Evolutionary conservation across 2,329 filamentous ascomycete species (phyloP).

Genomic region (Coniochaeta pulveracea): DNA sequence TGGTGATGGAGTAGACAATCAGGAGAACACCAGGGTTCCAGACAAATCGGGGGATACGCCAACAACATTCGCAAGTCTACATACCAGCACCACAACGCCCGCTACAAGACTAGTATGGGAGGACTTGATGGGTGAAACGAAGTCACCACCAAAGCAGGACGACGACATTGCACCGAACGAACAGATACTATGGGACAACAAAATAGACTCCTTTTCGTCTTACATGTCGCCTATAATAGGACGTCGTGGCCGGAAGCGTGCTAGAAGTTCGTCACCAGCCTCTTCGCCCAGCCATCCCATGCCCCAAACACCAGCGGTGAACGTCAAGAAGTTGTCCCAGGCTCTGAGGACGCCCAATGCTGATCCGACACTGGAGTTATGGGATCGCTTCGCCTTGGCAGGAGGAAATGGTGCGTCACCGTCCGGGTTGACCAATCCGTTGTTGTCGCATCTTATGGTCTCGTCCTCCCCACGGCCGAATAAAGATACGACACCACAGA

Average conservation of each 20-base stretch:
- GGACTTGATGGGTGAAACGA: slow-evolving; percentile 40
- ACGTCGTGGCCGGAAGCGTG: slow-evolving; percentile 51
- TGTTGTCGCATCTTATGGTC: slow-evolving; percentile 53
- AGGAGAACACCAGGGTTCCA: no score
- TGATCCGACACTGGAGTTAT: slow-evolving; percentile 64
- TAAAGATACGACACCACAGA: slow-evolving; percentile 26
- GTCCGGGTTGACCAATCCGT: slow-evolving; percentile 39
- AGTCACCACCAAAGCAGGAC: slow-evolving; percentile 21
- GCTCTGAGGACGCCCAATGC: slow-evolving; percentile 55
- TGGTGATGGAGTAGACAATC: no score
- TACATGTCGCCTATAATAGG: slow-evolving; percentile 35
- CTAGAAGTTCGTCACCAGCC: slow-evolving; percentile 61
- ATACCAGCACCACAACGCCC: slow-evolving; percentile 32
- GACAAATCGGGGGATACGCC: no score
- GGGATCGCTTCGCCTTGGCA: slow-evolving; percentile 60
- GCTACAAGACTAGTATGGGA: slow-evolving; percentile 43
- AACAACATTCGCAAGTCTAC: no score
- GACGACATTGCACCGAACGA: slow-evolving; percentile 46
- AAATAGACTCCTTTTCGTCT: slow-evolving; percentile 27
- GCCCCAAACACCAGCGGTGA: slow-evolving; percentile 32
- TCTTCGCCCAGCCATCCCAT: slow-evolving; percentile 51
- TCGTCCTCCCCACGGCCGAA: slow-evolving; percentile 58
- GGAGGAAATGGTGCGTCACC: slow-evolving; percentile 28
- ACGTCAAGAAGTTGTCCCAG: slow-evolving; percentile 46
- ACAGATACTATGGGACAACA: slow-evolving; percentile 48